These are phyloP conservation scores for Verticillium tricorpus DNA, from an alignment of 2,329 filamentous ascomycete genomes.

Conservation along the genomic window DNA sequence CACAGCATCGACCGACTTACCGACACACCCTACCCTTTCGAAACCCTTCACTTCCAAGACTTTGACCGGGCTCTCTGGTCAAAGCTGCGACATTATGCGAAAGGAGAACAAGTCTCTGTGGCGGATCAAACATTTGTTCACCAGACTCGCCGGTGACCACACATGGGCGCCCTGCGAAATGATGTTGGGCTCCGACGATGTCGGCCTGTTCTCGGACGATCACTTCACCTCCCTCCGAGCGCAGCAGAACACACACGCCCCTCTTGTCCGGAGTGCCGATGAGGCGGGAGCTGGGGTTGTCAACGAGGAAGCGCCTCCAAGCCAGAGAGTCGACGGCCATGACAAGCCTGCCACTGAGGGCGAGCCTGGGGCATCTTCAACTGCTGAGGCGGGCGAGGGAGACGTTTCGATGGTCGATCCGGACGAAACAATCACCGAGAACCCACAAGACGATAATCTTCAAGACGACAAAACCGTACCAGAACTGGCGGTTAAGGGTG, in stretches of 20 bases:
- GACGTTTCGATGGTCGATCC: slow-evolving; percentile 18
- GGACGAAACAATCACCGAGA: slow-evolving; percentile 3
- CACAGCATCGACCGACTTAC: slow-evolving; percentile 68
- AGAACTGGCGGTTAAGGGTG: slow-evolving; percentile 14
- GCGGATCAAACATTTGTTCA: slow-evolving; percentile 70
- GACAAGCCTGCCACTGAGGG: slow-evolving; percentile 6
- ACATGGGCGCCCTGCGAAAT: slow-evolving; percentile 60
- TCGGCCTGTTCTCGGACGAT: slow-evolving; percentile 48
- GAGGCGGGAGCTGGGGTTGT: not conserved
- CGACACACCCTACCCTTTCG: slow-evolving; percentile 69
- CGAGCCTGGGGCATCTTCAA: not conserved
- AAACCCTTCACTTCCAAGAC: slow-evolving; percentile 71
- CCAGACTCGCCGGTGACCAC: slow-evolving; percentile 69
- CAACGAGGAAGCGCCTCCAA: slow-evolving; percentile 9
- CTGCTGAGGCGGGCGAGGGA: slow-evolving; percentile 7
- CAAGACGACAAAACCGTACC: not conserved
- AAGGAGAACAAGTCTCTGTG: slow-evolving; percentile 70
- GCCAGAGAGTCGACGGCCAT: slow-evolving; percentile 7
- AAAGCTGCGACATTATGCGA: slow-evolving; percentile 67
- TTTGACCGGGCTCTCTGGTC: slow-evolving; percentile 64
- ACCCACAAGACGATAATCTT: slow-evolving; percentile 1
- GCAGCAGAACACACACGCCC: not conserved
- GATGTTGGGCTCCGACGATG: slow-evolving; percentile 53
- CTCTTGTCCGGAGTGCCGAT: not conserved
- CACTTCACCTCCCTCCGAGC: slow-evolving; percentile 27